Conservation (phyloP, 2,329 filamentous ascomycete species). For the Venturia aucupariae region DNA sequence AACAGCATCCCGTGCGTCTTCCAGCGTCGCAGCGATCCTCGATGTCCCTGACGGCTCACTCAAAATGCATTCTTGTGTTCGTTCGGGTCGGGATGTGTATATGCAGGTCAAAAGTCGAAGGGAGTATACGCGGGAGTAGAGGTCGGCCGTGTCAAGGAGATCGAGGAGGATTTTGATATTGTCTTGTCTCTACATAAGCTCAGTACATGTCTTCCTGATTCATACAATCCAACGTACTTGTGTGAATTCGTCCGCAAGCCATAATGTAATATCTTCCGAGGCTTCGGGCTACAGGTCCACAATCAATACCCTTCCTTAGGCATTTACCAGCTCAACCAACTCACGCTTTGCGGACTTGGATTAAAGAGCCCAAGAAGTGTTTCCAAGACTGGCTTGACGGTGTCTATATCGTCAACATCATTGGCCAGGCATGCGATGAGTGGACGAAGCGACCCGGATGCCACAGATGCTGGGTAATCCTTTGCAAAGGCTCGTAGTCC, state of each 20-base stretch:
- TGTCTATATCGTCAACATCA: conserved; percentile 92
- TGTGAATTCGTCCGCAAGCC: conserved; percentile 96
- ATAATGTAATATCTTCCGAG: conserved; percentile 89
- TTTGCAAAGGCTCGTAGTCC: conserved; percentile 94
- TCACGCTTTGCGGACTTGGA: conserved; percentile 51
- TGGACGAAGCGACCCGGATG: conserved; percentile 81
- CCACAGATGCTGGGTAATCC: conserved; percentile 89
- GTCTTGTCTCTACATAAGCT: conserved; percentile 68
- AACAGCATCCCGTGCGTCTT: conserved; percentile 78
- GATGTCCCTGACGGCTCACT: conserved; percentile 82
- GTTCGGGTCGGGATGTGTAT: conserved; percentile 72
- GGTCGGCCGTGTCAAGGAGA: conserved; percentile 77
- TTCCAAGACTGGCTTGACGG: conserved; percentile 88
- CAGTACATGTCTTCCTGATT: conserved; percentile 31
- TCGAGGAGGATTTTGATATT: conserved; percentile 87
- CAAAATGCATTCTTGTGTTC: conserved; percentile 90
- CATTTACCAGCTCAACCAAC: conserved; percentile 22
- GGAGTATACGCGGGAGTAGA: conserved; percentile 85
- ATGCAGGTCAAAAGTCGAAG: conserved; percentile 84
- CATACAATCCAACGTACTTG: conserved; percentile 46
- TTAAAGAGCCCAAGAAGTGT: conserved; percentile 90
- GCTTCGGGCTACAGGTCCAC: conserved; percentile 63
- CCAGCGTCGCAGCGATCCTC: conserved; percentile 71
- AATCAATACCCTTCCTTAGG: neutral
- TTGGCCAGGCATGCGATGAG: conserved; percentile 77